Base-by-base conservation (phyloP, 805 yeast species). In the Starmerella scarabaei region DNA sequence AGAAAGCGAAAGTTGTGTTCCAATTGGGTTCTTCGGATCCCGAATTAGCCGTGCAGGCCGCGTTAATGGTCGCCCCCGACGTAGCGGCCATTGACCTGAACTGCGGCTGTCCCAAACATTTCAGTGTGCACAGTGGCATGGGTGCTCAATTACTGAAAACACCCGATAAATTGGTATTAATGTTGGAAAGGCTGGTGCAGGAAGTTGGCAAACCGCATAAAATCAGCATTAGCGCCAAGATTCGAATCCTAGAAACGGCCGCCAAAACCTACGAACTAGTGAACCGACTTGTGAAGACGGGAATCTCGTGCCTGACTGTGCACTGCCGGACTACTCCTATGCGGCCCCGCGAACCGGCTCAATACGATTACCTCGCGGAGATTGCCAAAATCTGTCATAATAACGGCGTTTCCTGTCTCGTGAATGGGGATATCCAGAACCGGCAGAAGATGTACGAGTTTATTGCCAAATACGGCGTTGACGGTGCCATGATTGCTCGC, bases 21-120 rank as follows among this genome's bases (percentile, higher is more conserved):
- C 98, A 91, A 61, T 67, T 91, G 64, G 98, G 98, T 14, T 78
- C 95, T 0, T 69, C 94, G 0, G 70, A 75, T 46, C 76, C 97
- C 0, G 78, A 74, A 0, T 60, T 85, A 17, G 98, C 98, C 0
- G 94, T 85, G 1, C 65, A 78, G 45, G 98, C 96, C 1, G 96
- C 94, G 0, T 62, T 70, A 38, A 67, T 77, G 32, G 81, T 91
- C 3, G 83, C 86, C 7, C 55, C 66, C 1, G 97, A 91, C 58
- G 97, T 91, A 3, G 85, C 75, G 47, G 97, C 93, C 7, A 80
- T 91, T 4, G 98, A 91, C 57, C 69, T 91, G 42, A 91, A 91
- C 58, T 84, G 94, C 21, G 98, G 98, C 4, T 91, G 98, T 61
- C 98, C 98, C 3, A 91, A 88, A 57, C 96, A 85, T 50, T 91